Conservation (phyloP, 257 asterid genomes). For the Penstemon eatonii region DNA sequence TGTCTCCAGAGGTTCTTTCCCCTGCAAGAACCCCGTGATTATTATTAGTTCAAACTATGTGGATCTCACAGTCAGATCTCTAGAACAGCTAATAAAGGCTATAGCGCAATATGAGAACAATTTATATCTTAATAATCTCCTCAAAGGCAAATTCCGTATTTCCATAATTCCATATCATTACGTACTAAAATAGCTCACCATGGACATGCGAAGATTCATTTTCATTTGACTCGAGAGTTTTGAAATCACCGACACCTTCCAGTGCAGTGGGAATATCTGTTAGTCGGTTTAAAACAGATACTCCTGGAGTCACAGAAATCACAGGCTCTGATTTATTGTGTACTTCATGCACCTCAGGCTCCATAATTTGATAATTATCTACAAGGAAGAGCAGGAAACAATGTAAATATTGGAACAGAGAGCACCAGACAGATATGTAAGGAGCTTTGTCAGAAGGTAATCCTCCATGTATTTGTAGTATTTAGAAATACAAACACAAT, state of each 20-base stretch:
- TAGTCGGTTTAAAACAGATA: constrained; percentile 33
- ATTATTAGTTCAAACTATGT: constrained; percentile 25
- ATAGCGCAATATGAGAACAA: constrained; percentile 12
- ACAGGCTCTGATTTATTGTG: constrained; percentile 35
- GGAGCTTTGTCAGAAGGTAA: constrained; percentile 13
- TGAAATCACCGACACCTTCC: constrained; percentile 33
- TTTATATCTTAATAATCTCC: constrained; percentile 10
- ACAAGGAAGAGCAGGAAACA: constrained; percentile 37
- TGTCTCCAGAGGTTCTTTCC: constrained; percentile 33
- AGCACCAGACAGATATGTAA: constrained; percentile 24
- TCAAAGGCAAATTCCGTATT: constrained; percentile 22
- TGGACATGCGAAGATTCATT: constrained; percentile 35
- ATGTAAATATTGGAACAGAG: constrained; percentile 32
- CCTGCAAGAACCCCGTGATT: constrained; percentile 65
- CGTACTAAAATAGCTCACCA: constrained; percentile 48
- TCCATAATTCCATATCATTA: constrained; percentile 15
- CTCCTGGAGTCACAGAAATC: constrained; percentile 37
- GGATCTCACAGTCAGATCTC: constrained; percentile 24
- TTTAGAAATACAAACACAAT: neutral
- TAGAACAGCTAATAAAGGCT: constrained; percentile 15
- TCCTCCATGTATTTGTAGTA: constrained; percentile 1
- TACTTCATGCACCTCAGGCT: constrained; percentile 42
- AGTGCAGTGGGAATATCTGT: constrained; percentile 14
- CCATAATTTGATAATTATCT: constrained; percentile 48
- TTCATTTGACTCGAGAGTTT: constrained; percentile 33